Evolutionary conservation across 1,139 yeast genomes (phyloP), one percentile per base, ranked within the genome.

Genomic region (Candida smagusa): DNA sequence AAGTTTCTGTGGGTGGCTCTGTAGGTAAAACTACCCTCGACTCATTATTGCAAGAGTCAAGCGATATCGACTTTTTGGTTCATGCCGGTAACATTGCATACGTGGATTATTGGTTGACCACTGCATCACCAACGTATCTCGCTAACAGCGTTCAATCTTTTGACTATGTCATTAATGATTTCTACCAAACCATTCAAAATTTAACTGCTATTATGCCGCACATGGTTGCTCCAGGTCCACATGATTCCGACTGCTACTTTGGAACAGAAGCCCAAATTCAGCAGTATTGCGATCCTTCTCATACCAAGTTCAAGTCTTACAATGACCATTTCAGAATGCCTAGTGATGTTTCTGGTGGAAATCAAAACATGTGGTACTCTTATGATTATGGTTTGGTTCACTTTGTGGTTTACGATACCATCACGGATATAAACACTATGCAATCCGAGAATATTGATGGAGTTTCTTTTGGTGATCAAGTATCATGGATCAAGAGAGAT

Each of bases 81-180:
- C 34, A 35, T 30, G 34, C 38, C 2, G 38, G 38, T 23, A 34
- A 35, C 22, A 13, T 35, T 12, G 34, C 34, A 2, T 35, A 31
- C 12, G 38, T 34, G n/a, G 38, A 35, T 22, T 31, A 31, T 27
- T 35, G 38, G 38, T 23, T 35, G 28, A 35, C 31, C 28, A 34
- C 31, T 21, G 38, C 31, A 16, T 12, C 26, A 28, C 34, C 31
- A 19, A 31, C 34, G 3, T 35, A 35, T 24, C 16, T 31, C 13
- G 28, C 31, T 8, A 35, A 30, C 21, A 19, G 30, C 13, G 4
- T 5, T 16, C 27, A 35, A 27, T 34, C 31, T 9, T 35, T 31
- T 23, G 38, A 31, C 6, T 27, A 22, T n/a, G 31, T 35, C 23
- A 34, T 35, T 24, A 35, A 35, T 16, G 38, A 35, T 13, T 35